Evolutionary conservation across 352 stramenopile genomes (phyloP), one percentile per base, ranked within the genome.

Genomic region (Halophytophthora polymorphica): DNA sequence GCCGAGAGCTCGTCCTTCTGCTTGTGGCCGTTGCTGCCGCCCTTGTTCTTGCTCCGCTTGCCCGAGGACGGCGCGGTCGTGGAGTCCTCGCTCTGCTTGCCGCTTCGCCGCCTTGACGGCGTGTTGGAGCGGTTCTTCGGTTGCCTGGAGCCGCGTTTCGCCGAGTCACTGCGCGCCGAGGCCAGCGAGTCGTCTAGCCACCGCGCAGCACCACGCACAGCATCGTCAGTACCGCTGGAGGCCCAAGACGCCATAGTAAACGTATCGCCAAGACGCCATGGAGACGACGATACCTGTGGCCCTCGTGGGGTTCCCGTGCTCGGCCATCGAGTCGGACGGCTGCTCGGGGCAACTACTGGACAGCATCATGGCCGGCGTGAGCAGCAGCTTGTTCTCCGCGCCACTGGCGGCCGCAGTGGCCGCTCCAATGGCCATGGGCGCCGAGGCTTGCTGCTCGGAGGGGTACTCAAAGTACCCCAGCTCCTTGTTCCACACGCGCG

Each of bases 391-490:
- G 50, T 31, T 31, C 4, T 31, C 25, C 8, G 57, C 58, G 31
- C 55, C 57, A 28, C 67, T 61, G 36, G 60, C 39, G n/a, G 53
- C 60, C 47, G 49, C 40, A 19, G 45, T 39, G 19, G 19, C 33
- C 53, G 49, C 47, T 38, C 36, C 25, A 45, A 66, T 71, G 38
- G 41, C 3, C 11, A 53, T 33, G 12, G 35, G 25, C 0, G 56
- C 47, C 14, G 62, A 60, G 17, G 44, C 33, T 12, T 59, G 43
- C 49, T 76, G 49, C 25, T 82, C 75, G 6, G 52, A 74, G 13
- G 82, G 82, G 61, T 93, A 93, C 59, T 88, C 82, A 44, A 93
- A 93, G 51, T 93, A 93, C 22, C 82, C 82, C 18, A 90, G 73
- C 19, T 85, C 66, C 46, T 83, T 83, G 61, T 93, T 82, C 82